Percentiles rank a stretch among this genome's conserved stretches.
Evolutionary conservation across 768 basidiomycete genomes (phyloP).

Genomic region (Tephrocybe rancida): DNA sequence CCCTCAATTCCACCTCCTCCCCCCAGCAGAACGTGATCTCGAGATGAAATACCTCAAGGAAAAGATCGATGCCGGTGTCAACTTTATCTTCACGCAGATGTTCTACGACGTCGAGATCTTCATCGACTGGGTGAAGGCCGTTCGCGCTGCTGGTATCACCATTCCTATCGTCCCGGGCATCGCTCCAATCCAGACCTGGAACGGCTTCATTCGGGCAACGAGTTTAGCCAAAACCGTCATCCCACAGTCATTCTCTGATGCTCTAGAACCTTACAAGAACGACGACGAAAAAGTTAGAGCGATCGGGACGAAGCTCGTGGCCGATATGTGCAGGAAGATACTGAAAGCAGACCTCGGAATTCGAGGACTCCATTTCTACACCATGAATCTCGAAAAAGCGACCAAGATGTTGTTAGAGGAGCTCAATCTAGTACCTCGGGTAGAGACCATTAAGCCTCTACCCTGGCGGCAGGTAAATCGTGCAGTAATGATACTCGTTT

Average conservation of each 20-base stretch:
- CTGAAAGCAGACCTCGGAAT: conserved; percentile 80
- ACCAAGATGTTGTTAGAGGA: conserved; percentile 96
- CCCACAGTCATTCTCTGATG: conserved; percentile 74
- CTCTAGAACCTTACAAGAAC: conserved; percentile 84
- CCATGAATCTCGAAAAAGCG: conserved; percentile 95
- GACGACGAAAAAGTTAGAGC: conserved; percentile 92
- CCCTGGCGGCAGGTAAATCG: conserved; percentile 90
- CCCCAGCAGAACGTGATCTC: conserved; percentile 69
- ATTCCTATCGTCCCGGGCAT: conserved; percentile 93
- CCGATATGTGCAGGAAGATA: conserved; percentile 90
- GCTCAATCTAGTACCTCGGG: conserved; percentile 81
- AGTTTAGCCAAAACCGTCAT: conserved; percentile 78
- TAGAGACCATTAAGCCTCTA: conserved; percentile 91
- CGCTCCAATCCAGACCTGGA: conserved; percentile 95
- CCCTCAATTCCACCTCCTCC: conserved; percentile 77
- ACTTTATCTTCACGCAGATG: conserved; percentile 98
- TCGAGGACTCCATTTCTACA: conserved; percentile 92
- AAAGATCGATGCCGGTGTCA: conserved; percentile 87
- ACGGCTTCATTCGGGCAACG: conserved; percentile 87
- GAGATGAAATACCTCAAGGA: conserved; percentile 89
- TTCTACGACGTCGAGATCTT: conserved; percentile 95
- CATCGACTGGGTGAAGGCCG: conserved; percentile 84
- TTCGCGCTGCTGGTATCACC: conserved; percentile 84
- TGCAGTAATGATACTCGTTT: neutral
- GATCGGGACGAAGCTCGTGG: conserved; percentile 92